These are phyloP conservation scores for Rhynchosporium agropyri DNA, from an alignment of 2,329 filamentous ascomycete species.

Conservation along the genomic window DNA sequence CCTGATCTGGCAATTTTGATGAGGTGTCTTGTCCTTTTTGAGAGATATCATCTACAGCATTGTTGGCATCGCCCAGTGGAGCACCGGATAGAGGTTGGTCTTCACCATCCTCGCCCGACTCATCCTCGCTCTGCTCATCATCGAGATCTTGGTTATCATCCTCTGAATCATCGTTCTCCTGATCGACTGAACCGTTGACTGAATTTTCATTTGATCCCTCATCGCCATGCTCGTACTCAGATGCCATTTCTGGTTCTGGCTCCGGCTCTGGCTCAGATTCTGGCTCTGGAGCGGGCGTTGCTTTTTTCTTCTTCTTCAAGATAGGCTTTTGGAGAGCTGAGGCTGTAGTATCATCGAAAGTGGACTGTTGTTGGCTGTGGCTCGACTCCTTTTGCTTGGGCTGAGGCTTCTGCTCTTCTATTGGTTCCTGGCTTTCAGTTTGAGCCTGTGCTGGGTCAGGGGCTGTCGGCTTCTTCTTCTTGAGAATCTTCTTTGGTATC, in stretches of 20 bases:
- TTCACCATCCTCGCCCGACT: constrained; percentile 18
- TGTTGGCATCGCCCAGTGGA: constrained; percentile 20
- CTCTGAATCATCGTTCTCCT: constrained; percentile 17
- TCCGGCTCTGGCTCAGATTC: constrained; percentile 24
- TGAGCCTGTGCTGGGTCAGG: background rate
- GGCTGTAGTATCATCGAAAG: constrained; percentile 12
- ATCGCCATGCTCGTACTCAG: constrained; percentile 21
- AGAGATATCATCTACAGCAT: constrained; percentile 9
- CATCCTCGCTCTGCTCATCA: constrained; percentile 21
- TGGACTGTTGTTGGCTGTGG: constrained; percentile 2
- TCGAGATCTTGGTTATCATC: constrained; percentile 22
- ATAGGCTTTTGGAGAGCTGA: constrained; percentile 25
- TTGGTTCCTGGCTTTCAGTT: constrained; percentile 2
- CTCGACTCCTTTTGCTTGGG: constrained; percentile 1
- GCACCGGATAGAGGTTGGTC: background rate
- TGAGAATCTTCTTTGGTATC: too few relatives aligned
- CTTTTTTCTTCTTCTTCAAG: constrained; percentile 29
- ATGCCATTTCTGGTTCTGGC: constrained; percentile 29
- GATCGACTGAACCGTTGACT: constrained; percentile 6
- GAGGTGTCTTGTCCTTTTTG: constrained; percentile 15
- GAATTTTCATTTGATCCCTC: constrained; percentile 21
- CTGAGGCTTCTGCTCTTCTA: background rate
- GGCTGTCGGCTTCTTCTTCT: too few relatives aligned
- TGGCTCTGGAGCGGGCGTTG: constrained; percentile 26
- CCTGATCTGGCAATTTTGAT: constrained; percentile 7